Evolutionary conservation across 345 rosid genomes (phyloP).

Genomic region (Salix brachista): DNA sequence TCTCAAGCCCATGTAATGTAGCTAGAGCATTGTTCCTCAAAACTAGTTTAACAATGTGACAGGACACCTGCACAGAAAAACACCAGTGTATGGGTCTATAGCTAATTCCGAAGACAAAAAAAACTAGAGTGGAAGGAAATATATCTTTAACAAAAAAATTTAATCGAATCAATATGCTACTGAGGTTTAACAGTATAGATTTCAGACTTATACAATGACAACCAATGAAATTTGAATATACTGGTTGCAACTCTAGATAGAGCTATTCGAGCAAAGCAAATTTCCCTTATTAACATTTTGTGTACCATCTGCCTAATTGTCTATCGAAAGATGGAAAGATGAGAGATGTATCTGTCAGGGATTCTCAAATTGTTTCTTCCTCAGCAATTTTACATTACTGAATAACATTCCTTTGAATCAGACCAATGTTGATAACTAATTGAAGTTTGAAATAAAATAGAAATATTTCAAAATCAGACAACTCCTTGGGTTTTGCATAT

Average conservation of each 20-base stretch:
- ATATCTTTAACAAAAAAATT: not conserved
- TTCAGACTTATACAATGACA: not conserved
- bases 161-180: not conserved
- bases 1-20: constrained; percentile 85
- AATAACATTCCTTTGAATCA: not conserved
- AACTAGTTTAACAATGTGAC: constrained; percentile 78
- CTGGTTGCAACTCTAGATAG: not conserved
- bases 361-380: not conserved
- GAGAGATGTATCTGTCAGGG: not conserved
- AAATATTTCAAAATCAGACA: not conserved
- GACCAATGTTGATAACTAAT: not conserved
- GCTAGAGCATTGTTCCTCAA: constrained; percentile 93
- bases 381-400: not conserved
- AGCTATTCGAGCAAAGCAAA: not conserved
- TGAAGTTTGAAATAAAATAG: not conserved
- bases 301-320: not conserved
- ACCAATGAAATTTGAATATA: not conserved
- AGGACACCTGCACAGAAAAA: constrained; percentile 77
- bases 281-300: not conserved
- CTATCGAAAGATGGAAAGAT: not conserved
- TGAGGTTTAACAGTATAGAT: not conserved
- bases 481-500: not conserved
- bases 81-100: constrained; percentile 30
- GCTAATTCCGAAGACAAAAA: constrained; percentile 23
- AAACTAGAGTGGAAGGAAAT: not conserved